Evolutionary conservation across 345 rosid species (phyloP), one percentile per base, ranked within the genome.

Genomic region (Adansonia digitata): DNA sequence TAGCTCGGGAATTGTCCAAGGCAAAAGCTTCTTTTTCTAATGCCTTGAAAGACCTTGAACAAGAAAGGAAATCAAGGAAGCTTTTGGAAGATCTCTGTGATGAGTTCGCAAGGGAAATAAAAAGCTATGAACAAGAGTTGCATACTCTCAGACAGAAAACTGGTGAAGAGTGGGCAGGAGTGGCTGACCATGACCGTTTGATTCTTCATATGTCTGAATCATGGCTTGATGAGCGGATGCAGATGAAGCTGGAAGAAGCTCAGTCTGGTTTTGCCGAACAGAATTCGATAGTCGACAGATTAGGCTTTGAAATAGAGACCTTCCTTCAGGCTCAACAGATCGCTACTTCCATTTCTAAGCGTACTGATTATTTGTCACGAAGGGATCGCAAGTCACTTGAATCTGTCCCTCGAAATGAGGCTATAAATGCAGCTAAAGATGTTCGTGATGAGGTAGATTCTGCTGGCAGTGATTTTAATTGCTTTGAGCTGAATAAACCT

Each of bases 181-280:
- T 80, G 73, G 85, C 77, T 49, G 92, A 90, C 55, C 77, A 65
- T 39, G 88, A 87, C 71, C 86, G 83, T 73, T 79, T 93, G 86
- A 86, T 96, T 78, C 97, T 96, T 83, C 94, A 91, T 80, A 78
- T 96, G 62, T 89, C 99, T 5, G 99, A 96, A 74, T 87, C 97
- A 68, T 93, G 99, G 99, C 91, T 96, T 55, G 98, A 96, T 29
- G 98, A 96, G 76, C 81, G 97, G 79, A 85, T 93, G 87, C 98
- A 93, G 81, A 93, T 87, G 92, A 91, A 82, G 84, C 78, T 82
- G 24, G 88, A 86, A 83, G 93, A 87, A 84, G 82, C 90, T 56
- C 85, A 86, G 55, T 69, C 65, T 68, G 90, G 85, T 40, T 72
- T 75, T 35, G 63, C 75, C 37, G 86, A 83, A 66, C 84, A 64